Percentiles rank a stretch among this genome's conserved stretches.
phyloP scores from a whole-genome alignment of 768 basidiomycete genomes.

The Boletus bicolor region DNA sequence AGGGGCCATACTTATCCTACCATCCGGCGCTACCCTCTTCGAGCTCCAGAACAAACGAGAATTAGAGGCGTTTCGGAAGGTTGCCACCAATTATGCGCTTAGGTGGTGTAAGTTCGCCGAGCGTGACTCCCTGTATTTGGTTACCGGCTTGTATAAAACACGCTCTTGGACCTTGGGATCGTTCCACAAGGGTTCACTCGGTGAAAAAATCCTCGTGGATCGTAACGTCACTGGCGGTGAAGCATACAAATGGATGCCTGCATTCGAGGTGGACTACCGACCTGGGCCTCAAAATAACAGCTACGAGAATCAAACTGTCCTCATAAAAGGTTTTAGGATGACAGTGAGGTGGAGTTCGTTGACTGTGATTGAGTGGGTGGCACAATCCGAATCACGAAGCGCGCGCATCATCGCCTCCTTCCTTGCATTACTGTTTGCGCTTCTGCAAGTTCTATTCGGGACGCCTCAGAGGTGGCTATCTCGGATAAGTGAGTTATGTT shows the following conservation, averaged over 20 bases:
- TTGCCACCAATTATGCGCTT: background rate
- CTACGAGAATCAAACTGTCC: slow-evolving; percentile 8
- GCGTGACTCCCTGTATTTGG: slow-evolving; percentile 1
- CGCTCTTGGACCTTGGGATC: background rate
- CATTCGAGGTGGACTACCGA: background rate
- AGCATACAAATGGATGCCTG: background rate
- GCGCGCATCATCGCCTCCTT: background rate
- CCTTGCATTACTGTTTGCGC: background rate
- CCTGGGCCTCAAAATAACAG: background rate
- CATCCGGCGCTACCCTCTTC: background rate
- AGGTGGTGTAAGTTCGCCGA: background rate
- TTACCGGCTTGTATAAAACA: slow-evolving; percentile 5
- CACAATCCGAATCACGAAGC: background rate
- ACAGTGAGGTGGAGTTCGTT: background rate
- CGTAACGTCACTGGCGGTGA: background rate
- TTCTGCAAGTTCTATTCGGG: background rate
- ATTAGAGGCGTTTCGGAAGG: background rate
- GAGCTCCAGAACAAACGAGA: background rate
- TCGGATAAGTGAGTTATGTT: no score
- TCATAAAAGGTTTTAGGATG: slow-evolving; percentile 11
- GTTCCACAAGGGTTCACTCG: background rate
- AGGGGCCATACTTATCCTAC: slow-evolving; percentile 7
- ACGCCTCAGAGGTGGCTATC: background rate
- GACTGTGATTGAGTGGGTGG: background rate
- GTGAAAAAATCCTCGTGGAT: background rate